Conservation (phyloP, 805 yeast genomes). For the Saccharomycopsis schoenii region DNA sequence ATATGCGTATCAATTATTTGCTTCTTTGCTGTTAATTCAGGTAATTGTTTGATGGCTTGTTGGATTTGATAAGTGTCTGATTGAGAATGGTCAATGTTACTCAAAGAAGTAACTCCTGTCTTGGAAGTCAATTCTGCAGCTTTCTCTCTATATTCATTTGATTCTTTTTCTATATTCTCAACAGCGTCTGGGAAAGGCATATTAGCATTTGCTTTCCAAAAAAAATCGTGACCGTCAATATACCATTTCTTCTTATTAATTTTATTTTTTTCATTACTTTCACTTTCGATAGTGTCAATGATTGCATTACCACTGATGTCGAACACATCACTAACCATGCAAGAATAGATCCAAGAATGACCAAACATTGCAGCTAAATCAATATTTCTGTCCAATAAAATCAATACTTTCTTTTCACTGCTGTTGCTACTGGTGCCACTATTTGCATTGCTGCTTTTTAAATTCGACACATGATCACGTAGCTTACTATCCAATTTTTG, state of each 20-base stretch:
- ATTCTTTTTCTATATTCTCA: constrained; percentile 82
- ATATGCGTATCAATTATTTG: constrained; percentile 90
- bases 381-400: constrained; percentile 78
- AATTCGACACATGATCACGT: constrained; percentile 75
- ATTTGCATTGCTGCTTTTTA: constrained; percentile 24
- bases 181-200: constrained; percentile 98
- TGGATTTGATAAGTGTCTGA: constrained; percentile 50
- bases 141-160: constrained; percentile 72
- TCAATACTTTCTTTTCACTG: constrained; percentile 52
- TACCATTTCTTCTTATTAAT: constrained; percentile 61
- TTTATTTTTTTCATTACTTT: constrained; percentile 26
- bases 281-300: constrained; percentile 34
- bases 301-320: constrained; percentile 75
- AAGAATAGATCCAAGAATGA: constrained; percentile 97
- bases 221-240: constrained; percentile 86
- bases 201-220: constrained; percentile 78
- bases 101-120: constrained; percentile 62
- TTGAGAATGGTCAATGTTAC: constrained; percentile 54
- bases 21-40: constrained; percentile 84
- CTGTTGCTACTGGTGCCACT: constrained; percentile 20
- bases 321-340: constrained; percentile 90
- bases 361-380: constrained; percentile 91
- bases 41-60: constrained; percentile 84
- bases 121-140: constrained; percentile 77
- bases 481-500: constrained; percentile 74